Base-by-base conservation (phyloP, 164 flowering plant genomes). In the Magnolia changhungtana region DNA sequence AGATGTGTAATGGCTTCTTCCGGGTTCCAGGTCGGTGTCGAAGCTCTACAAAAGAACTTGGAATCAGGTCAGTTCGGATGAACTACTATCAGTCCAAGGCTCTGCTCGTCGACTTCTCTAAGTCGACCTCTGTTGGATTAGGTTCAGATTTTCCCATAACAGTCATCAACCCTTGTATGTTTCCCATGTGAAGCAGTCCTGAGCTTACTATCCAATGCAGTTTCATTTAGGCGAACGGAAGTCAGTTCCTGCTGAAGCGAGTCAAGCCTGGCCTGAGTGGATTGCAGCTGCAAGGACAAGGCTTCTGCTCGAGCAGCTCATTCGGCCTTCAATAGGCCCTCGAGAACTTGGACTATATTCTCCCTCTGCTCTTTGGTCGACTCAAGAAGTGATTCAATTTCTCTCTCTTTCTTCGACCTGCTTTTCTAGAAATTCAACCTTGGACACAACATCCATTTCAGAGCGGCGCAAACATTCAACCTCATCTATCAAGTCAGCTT, bases 391-490 rank as follows among this genome's bases (percentile, higher is more conserved):
- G 88, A 78, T 75, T 92, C 95, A 13, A 94, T 91, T 78, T 96
- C 98, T 65, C 82, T 92, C 95, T 83, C 95, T 84, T 75, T 94
- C 98, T 76, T 89, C 91, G 74, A 96, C 97, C 76, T 89, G 88
- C 24, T 82, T 88, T 81, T 96, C 98, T 64, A 94, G 84, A 45
- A 84, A 63, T 37, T 83, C 81, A 31, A 91, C 95, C 77, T 84
- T 93, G 29, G 91, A 83, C 29, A 82, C 66, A 1, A 97, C 98
- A 16, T 87, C 93, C 87, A 79, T 81, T 80, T 93, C 97, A n/a
- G 91, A 88, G 14, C 71, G 82, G 45, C 86, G 92, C 27, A 84
- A 52, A 66, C 86, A 82, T 19, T 87, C 85, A 1, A 91, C 73
- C 73, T 96, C 94, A 72, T 79, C 83, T 50, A 59, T 80, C 67